phyloP scores from a whole-genome alignment of 2,329 filamentous ascomycete genomes.

The Epichloe festucae region DNA sequence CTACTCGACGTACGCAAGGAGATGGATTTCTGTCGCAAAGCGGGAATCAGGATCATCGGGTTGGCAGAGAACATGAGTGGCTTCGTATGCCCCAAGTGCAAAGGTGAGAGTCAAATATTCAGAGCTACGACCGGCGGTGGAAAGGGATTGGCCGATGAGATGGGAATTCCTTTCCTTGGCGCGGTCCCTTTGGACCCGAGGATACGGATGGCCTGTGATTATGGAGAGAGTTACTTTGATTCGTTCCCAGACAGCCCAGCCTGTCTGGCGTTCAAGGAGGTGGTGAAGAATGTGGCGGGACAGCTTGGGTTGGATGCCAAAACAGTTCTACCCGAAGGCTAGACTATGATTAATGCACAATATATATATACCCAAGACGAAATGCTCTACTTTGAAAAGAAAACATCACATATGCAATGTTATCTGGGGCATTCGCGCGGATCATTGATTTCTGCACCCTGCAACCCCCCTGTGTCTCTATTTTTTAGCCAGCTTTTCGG shows the following conservation, averaged over 20 bases:
- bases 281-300: slow-evolving; percentile 60
- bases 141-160: slow-evolving; percentile 65
- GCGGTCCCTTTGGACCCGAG: slow-evolving; percentile 83
- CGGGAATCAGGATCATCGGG: slow-evolving; percentile 75
- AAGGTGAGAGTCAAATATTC: slow-evolving; percentile 74
- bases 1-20: slow-evolving; percentile 92
- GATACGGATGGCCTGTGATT: slow-evolving; percentile 94
- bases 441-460: neutral
- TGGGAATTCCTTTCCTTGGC: slow-evolving; percentile 78
- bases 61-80: slow-evolving; percentile 97
- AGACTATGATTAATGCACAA: slow-evolving; percentile 10
- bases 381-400: neutral
- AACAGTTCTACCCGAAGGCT: slow-evolving; percentile 32
- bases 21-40: slow-evolving; percentile 94
- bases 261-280: slow-evolving; percentile 64
- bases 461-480: neutral
- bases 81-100: slow-evolving; percentile 91
- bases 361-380: neutral
- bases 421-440: neutral
- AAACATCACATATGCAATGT: neutral
- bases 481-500: slow-evolving; percentile 41
- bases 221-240: slow-evolving; percentile 94
- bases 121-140: slow-evolving; percentile 83
- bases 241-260: slow-evolving; percentile 88
- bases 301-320: slow-evolving; percentile 52